Evolutionary conservation across 2,329 filamentous ascomycete genomes (phyloP), one percentile per base, ranked within the genome.

Genomic region (Penicillium sp.): DNA sequence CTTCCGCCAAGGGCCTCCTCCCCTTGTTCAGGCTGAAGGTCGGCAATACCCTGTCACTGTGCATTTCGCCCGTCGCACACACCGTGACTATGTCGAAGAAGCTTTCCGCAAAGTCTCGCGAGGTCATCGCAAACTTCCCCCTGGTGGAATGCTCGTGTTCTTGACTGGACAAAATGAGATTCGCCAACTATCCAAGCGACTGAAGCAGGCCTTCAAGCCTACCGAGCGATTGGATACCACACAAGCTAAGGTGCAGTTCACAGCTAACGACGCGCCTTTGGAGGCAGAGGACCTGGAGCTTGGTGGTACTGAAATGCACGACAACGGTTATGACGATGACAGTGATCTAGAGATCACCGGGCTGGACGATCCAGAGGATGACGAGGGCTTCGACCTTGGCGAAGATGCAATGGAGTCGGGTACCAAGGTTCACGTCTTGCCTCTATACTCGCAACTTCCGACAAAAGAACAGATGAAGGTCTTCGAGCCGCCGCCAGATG

Each of bases 101-200:
- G 89, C 88, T 13, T 96, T 92, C 72, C 85, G 84, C 53, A 99
- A 98, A 74, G 88, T 99, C 42, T 88, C 86, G 63, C 87, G 88
- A 70, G 95, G 93, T 1, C 95, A 99, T 74, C 86, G 86, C 60
- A 96, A 97, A 72, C 82, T 99, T 8, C 95, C 95, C 2, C 87
- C 90, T 0, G 95, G 95, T 10, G 92, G 90, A 9, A 95, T 99
- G 71, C 83, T 99, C 23, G 92, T 98, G 0, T 99, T 99, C 69
- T 77, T 99, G 53, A 99, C 95, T 0, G 93, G 95, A 0, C 91
- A 96, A 65, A 91, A 92, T 62, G 96, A 99, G 72, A 99, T 99
- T 58, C 81, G 85, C 43, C 85, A 90, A 48, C 81, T 99, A n/a
- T 89, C 88, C 62, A 95, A 92, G 72, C 85, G 84, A 37, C 77